Evolutionary conservation across 208 protist species (phyloP).

Genomic region (Naegleria lovaniensis): DNA sequence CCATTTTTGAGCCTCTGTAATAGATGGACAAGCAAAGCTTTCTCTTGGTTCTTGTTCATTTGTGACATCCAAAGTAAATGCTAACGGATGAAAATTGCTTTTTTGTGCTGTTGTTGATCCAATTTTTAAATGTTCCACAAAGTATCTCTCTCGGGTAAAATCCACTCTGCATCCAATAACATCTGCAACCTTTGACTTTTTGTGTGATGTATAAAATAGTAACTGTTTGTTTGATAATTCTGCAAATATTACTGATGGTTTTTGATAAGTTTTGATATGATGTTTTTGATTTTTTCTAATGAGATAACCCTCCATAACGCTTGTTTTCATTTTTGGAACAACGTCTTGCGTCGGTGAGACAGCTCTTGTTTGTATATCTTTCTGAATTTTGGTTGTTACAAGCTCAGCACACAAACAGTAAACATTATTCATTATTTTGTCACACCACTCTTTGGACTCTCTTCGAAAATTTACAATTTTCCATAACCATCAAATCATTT

Average conservation of each 20-base stretch:
- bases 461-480: not conserved
- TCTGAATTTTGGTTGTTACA: not conserved
- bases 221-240: not conserved
- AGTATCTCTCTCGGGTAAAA: not conserved
- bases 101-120: not conserved
- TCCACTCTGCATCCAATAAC: not conserved
- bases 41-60: not conserved
- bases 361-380: not conserved
- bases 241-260: not conserved
- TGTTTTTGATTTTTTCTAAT: not conserved
- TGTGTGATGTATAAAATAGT: not conserved
- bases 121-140: not conserved
- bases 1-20: not conserved
- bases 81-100: not conserved
- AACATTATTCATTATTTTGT: not conserved
- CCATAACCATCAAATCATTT: too few species aligned
- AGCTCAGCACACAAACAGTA: not conserved
- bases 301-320: not conserved
- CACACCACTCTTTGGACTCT: not conserved
- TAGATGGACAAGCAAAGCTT: not conserved
- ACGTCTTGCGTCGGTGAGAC: not conserved
- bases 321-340: not conserved
- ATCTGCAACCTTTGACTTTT: not conserved
- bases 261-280: not conserved
- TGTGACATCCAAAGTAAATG: not conserved